Evolutionary conservation across 805 yeast species (phyloP), one percentile per base, ranked within the genome.

Genomic region (Yarrowia sp.): DNA sequence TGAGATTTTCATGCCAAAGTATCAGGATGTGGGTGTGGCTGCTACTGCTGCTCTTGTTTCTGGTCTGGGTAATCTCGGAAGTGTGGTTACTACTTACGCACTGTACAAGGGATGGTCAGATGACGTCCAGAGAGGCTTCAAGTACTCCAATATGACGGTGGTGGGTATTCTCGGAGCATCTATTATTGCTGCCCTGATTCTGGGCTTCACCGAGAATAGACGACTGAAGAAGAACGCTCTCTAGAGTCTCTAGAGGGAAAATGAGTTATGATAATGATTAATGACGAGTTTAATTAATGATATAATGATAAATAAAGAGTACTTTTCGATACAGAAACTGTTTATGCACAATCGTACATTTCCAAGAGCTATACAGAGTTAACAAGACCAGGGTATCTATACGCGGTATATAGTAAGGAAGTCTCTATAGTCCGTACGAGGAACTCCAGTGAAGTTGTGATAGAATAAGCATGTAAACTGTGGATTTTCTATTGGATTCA

Each of bases 81-180:
- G 92, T 1, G 96, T 90, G 22, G 84, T 87, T 33, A 89, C 93
- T 10, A 89, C 96, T 1, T 91, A 90, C 72, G 96, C 97, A 0
- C 80, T 90, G 44, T 90, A 90, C 76, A 75, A 83, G 38, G 97
- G 97, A 4, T 90, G 96, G 96, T 92, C 95, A 0, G 88, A 81
- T 0, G 97, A 90, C 74, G 80, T 73, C 8, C 79, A 79, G 5
- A 77, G 90, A 68, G 78, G 84, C 48, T 90, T 78, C 76, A 78
- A 83, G 68, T 78, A 90, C 74, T 86, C 92, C 55, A 90, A 90
- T 74, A 89, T 90, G 96, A 90, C 90, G 78, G 80, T 90, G 76
- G 89, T 90, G 22, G 79, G 86, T 22, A 88, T 90, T 79, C 78
- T 87, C 67, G 96, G 96, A 5, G 80, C 84, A 48, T 85, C 92